Conservation (phyloP, 2,329 filamentous ascomycete species). For the Fusarium pseudonygamai region DNA sequence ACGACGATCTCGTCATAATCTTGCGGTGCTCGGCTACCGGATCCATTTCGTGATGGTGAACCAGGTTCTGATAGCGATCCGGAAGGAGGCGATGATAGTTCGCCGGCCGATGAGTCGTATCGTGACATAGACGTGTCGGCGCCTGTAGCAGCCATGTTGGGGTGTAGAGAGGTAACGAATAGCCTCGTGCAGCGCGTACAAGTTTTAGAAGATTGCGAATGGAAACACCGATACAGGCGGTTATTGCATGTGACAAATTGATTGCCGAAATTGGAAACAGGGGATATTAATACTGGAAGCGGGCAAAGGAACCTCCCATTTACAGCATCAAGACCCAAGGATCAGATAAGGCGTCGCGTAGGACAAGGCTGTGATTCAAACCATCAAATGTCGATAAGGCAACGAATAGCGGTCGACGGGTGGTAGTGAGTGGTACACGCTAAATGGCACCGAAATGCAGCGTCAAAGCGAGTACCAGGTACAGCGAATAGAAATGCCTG, state of each 20-base stretch:
- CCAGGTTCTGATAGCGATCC: conserved; percentile 60
- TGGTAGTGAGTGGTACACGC: conserved; percentile 31
- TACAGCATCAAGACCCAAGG: conserved; percentile 2
- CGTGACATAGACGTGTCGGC: conserved; percentile 50
- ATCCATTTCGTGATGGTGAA: conserved; percentile 54
- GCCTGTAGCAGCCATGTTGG: conserved; percentile 43
- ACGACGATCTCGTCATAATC: conserved; percentile 63
- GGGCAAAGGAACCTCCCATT: conserved; percentile 7
- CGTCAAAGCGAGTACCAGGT: conserved; percentile 30
- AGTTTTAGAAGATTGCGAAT: conserved; percentile 5
- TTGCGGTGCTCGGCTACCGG: conserved; percentile 34
- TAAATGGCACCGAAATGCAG: conserved; percentile 29
- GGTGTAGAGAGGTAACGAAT: conserved; percentile 14
- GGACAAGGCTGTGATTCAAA: conserved; percentile 36
- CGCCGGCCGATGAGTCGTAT: conserved; percentile 59
- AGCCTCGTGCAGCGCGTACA: conserved; percentile 5
- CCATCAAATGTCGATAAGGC: conserved; percentile 19
- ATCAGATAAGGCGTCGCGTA: conserved; percentile 32
- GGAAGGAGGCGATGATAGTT: conserved; percentile 63
- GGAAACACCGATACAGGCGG: not conserved
- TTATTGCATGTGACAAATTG: conserved; percentile 2
- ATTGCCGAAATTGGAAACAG: not conserved
- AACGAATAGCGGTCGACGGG: conserved; percentile 32
- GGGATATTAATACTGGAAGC: not conserved
- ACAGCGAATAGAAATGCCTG: conserved; percentile 32